phyloP scores from a whole-genome alignment of 768 basidiomycete genomes.

The Russula brevipes region DNA sequence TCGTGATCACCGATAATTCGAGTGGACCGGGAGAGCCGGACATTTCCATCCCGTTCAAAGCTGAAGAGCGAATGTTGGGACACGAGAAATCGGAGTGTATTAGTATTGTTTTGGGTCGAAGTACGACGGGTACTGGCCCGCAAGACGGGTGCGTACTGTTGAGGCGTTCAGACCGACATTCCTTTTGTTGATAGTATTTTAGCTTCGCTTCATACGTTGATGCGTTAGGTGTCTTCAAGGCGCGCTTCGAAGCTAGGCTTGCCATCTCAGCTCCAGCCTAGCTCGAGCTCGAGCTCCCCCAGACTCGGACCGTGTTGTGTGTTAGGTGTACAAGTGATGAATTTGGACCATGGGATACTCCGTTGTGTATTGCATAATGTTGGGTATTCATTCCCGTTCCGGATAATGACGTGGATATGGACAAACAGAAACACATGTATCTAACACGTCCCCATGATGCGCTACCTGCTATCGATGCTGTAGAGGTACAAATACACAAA shows the following conservation, averaged over 20 bases:
- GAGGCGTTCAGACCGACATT: not conserved
- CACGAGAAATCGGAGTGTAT: not conserved
- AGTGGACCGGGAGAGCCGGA: not conserved
- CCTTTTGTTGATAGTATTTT: conserved; percentile 15
- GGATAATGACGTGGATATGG: too few relatives aligned
- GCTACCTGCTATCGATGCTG: too few relatives aligned
- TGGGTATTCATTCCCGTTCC: too few relatives aligned
- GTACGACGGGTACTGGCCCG: conserved; percentile 39
- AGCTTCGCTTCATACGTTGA: conserved; percentile 23
- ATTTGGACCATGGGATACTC: too few relatives aligned
- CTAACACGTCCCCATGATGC: too few relatives aligned
- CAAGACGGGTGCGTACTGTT: conserved; percentile 44
- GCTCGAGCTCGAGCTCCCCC: too few relatives aligned
- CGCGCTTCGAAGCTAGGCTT: conserved; percentile 23
- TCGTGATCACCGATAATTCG: conserved; percentile 40
- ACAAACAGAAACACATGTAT: too few relatives aligned
- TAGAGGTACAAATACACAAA: too few relatives aligned
- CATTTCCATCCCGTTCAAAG: conserved; percentile 37
- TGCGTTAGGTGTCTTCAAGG: conserved; percentile 20
- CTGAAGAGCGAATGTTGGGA: conserved; percentile 31
- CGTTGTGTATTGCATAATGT: too few relatives aligned
- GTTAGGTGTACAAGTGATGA: too few relatives aligned
- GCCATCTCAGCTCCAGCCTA: not conserved
- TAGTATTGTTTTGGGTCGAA: conserved; percentile 36
- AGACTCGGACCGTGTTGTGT: too few relatives aligned